Percentiles rank a stretch among this genome's conserved stretches.
Conservation (phyloP, 2,329 filamentous ascomycete species). For the Lachnellula occidentalis region DNA sequence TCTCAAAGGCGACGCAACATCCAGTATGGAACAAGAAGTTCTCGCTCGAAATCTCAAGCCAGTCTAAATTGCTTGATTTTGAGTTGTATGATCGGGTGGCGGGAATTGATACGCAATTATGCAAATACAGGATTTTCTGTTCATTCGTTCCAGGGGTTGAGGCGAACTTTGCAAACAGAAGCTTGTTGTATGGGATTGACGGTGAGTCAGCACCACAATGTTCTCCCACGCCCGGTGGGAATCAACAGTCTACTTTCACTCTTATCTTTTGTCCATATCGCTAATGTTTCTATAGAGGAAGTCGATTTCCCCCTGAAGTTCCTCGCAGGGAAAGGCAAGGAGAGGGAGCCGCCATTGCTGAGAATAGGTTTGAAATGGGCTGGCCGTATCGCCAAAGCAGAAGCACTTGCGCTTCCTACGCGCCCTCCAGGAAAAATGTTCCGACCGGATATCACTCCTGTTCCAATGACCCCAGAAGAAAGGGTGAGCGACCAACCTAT, state of each 20-base stretch:
- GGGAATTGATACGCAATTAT: slow-evolving; percentile 11
- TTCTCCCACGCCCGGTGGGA: too few relatives aligned
- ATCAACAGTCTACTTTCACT: too few relatives aligned
- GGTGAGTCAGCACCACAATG: slow-evolving; percentile 5
- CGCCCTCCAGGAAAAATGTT: slow-evolving; percentile 22
- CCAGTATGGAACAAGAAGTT: slow-evolving; percentile 19
- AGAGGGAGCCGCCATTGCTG: slow-evolving; percentile 7
- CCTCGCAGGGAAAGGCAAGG: slow-evolving; percentile 15
- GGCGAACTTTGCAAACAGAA: slow-evolving; percentile 15
- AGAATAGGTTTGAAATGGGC: slow-evolving; percentile 15
- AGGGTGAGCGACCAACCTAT: background rate
- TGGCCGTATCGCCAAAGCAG: slow-evolving; percentile 10
- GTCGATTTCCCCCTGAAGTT: slow-evolving; percentile 8
- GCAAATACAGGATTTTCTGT: slow-evolving; percentile 8
- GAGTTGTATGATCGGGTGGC: slow-evolving; percentile 15
- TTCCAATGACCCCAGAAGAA: slow-evolving; percentile 11
- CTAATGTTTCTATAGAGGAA: slow-evolving; percentile 7
- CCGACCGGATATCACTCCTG: background rate
- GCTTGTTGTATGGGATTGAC: slow-evolving; percentile 16
- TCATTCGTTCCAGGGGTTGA: slow-evolving; percentile 16
- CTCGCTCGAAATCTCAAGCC: background rate
- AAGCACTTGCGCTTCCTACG: slow-evolving; percentile 7
- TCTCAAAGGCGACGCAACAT: slow-evolving; percentile 10
- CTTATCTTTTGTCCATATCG: background rate
- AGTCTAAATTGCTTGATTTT: slow-evolving; percentile 13